Percentiles rank a stretch among this genome's conserved stretches.
These are phyloP conservation scores for Tilletia setariae DNA, from an alignment of 1,284 basidiomycete genomes.

Conservation along the genomic window DNA sequence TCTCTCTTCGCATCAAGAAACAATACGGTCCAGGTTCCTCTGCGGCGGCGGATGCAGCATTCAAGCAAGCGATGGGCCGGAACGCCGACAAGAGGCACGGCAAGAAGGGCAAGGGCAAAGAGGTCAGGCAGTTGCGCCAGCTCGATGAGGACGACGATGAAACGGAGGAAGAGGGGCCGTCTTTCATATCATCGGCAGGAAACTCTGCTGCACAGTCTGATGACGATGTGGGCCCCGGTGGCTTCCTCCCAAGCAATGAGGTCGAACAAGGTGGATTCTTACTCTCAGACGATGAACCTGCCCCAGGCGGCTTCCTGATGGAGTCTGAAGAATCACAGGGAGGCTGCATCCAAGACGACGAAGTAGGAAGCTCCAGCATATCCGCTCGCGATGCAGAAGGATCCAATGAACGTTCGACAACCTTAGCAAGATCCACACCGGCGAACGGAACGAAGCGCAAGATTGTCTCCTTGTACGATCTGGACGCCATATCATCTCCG, in stretches of 20 bases:
- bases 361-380: neutral
- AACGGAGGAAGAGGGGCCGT: neutral
- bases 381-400: neutral
- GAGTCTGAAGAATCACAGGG: neutral
- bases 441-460: constrained; percentile 22
- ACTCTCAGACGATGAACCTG: constrained; percentile 3
- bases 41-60: constrained; percentile 10
- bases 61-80: constrained; percentile 10
- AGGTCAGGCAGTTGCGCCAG: constrained; percentile 5
- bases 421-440: neutral
- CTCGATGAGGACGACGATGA: constrained; percentile 12
- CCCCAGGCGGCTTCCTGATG: constrained; percentile 15
- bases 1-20: constrained; percentile 74
- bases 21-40: constrained; percentile 62
- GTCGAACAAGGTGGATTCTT: neutral
- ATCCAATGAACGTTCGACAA: too few species aligned
- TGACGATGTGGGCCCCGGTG: neutral
- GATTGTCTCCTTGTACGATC: constrained; percentile 28
- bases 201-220: neutral
- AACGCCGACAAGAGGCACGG: constrained; percentile 11
- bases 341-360: constrained; percentile 1
- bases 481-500: neutral
- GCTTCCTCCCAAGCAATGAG: neutral
- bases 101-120: constrained; percentile 11
- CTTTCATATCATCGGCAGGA: neutral